Base-by-base conservation (phyloP, 73 alveolate genomes). In the Paramecium biaurelia region DNA sequence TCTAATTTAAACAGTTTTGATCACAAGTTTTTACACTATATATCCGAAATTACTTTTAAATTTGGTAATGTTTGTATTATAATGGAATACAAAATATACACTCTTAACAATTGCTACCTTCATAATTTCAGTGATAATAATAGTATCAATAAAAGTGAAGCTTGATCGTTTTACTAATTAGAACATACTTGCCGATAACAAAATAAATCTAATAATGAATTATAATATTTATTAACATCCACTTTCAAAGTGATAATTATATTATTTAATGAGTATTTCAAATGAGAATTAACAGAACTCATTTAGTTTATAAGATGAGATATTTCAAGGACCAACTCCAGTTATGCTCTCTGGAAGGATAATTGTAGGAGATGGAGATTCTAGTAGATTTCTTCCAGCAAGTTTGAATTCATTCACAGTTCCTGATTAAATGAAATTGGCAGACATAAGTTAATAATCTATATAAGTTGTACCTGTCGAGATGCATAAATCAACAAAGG, bases 361-460 rank as follows among this genome's bases (percentile, higher is more conserved):
- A 38, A 18, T 72, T 30, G 32, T 72, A 5, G 59, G 58, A 72
- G 86, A 72, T 72, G 86, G 86, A 15, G 86, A 72, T 37, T 35
- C 56, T 1, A 63, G 45, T 24, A 26, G 84, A 30, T 30, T 30
- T 63, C 26, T 35, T 20, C 86, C 86, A 35, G 86, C 35, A 2
- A 72, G 86, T 72, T 35, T 20, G 56, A 72, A 72, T 72, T 72
- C 86, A 0, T 72, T 72, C 58, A 72, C 86, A 4, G 86, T 72
- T 15, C 86, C 59, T 34, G 86, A 72, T n/a, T 21, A 72, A 28
- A 72, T 28, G 32, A 32, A 32, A 37, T 35, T 72, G 18, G 84
- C 84, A 30, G 84, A 63, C 26, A 11, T 63, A 30, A 63, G 84
- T 24, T 7, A 63, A 10, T 7, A 63, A 32, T 63, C 84, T 5